These are phyloP conservation scores for Xylariomycetidae sp. DNA, from an alignment of 2,329 filamentous ascomycete genomes.

Conservation along the genomic window DNA sequence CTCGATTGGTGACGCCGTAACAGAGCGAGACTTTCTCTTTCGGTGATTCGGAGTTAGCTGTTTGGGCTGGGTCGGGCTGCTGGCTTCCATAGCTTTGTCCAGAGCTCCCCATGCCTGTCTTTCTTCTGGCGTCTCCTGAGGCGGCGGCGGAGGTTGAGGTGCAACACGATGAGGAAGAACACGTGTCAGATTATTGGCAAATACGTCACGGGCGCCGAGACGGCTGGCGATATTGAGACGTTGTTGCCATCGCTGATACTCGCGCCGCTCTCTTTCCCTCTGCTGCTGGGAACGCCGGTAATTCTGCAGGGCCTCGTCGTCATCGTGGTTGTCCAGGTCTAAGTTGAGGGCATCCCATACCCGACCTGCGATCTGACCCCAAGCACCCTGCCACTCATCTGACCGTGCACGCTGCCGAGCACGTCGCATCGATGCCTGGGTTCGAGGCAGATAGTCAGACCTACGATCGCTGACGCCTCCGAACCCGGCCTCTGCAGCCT, in stretches of 20 bases:
- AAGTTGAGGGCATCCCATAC: conserved; percentile 66
- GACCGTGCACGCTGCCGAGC: conserved; percentile 61
- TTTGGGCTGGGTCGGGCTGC: conserved; percentile 41
- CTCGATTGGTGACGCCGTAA: conserved; percentile 66
- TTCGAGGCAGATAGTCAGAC: conserved; percentile 45
- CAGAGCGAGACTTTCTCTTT: conserved; percentile 70
- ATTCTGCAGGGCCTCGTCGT: conserved; percentile 55
- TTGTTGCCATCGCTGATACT: conserved; percentile 73
- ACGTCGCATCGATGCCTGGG: conserved; percentile 52
- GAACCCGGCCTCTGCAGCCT: conserved; percentile 12
- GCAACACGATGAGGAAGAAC: conserved; percentile 58
- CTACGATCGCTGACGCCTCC: conserved; percentile 20
- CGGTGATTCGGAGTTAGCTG: conserved; percentile 50
- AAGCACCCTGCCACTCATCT: conserved; percentile 85
- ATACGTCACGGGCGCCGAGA: conserved; percentile 69
- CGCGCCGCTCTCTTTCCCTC: conserved; percentile 50
- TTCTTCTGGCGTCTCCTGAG: conserved; percentile 72
- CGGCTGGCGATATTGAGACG: conserved; percentile 77
- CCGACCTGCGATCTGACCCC: conserved; percentile 59
- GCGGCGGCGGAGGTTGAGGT: conserved; percentile 49
- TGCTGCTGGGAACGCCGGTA: conserved; percentile 49
- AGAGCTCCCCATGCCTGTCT: conserved; percentile 85
- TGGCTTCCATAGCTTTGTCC: conserved; percentile 73
- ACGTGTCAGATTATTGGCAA: conserved; percentile 56
- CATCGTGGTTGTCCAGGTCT: conserved; percentile 83